Conservation (phyloP, 2,329 filamentous ascomycete species). For the Cladosporium sp. region DNA sequence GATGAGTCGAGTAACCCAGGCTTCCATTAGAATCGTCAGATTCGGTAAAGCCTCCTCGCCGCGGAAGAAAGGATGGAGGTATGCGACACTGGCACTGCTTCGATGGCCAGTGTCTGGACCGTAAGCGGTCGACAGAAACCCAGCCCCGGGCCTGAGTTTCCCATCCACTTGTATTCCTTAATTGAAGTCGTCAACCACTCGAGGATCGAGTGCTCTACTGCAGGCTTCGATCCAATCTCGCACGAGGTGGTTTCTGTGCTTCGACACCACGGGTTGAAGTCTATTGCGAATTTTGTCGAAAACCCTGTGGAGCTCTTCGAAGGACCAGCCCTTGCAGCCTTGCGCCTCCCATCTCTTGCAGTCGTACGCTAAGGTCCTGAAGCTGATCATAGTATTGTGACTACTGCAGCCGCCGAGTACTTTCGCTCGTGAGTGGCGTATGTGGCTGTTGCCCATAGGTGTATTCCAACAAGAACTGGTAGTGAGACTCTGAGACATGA, state of each 20-base stretch:
- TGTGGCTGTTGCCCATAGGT: constrained; percentile 86
- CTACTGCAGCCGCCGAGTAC: constrained; percentile 88
- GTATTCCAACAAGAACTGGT: too few species aligned
- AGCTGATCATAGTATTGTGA: constrained; percentile 96
- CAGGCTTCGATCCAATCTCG: constrained; percentile 83
- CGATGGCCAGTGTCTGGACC: constrained; percentile 82
- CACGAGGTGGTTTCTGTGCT: constrained; percentile 85
- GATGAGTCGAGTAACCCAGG: constrained; percentile 80
- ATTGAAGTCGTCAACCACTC: constrained; percentile 81
- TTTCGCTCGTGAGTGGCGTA: constrained; percentile 87
- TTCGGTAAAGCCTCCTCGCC: constrained; percentile 79
- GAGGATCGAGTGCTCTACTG: constrained; percentile 72
- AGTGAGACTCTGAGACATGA: too few species aligned
- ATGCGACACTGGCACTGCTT: constrained; percentile 82
- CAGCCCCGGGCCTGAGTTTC: constrained; percentile 67
- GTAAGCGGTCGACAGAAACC: constrained; percentile 87
- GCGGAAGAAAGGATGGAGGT: constrained; percentile 84
- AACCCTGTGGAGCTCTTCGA: constrained; percentile 74
- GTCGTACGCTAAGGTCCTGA: constrained; percentile 86
- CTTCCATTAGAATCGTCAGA: constrained; percentile 78
- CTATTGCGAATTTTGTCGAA: constrained; percentile 82
- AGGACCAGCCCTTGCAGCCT: constrained; percentile 81
- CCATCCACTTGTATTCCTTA: constrained; percentile 70
- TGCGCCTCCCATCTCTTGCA: constrained; percentile 75
- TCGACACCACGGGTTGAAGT: constrained; percentile 76